Conservation (phyloP, 495 filamentous ascomycete genomes). For the Margaritispora aquatica region DNA sequence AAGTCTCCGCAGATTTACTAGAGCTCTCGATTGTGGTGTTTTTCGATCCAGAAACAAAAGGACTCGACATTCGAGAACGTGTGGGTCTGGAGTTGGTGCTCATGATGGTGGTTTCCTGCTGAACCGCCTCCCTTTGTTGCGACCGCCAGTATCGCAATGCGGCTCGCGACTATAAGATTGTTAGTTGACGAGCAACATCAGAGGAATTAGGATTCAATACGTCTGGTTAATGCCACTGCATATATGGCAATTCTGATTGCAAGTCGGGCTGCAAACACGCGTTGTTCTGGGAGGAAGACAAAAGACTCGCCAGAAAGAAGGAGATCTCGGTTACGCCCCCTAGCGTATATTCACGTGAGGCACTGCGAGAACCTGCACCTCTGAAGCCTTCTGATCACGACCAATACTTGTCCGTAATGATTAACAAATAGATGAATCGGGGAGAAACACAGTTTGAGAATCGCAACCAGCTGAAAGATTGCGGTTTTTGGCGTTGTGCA, state of each 20-base stretch:
- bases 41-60: constrained; percentile 33
- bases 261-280: constrained; percentile 12
- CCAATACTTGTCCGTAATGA: too few relatives aligned
- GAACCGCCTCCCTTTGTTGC: constrained; percentile 18
- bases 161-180: constrained; percentile 3
- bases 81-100: constrained; percentile 10
- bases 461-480: too few relatives aligned
- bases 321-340: neutral
- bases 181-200: constrained; percentile 16
- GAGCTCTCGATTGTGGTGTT: constrained; percentile 18
- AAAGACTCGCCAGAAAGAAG: constrained; percentile 1
- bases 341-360: neutral
- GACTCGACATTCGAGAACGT: constrained; percentile 37
- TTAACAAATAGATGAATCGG: too few relatives aligned
- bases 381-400: too few relatives aligned
- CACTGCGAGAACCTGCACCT: too few relatives aligned
- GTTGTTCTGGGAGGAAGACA: constrained; percentile 7
- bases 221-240: constrained; percentile 14
- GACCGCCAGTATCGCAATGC: constrained; percentile 9
- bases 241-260: constrained; percentile 8
- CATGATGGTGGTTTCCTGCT: constrained; percentile 1
- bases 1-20: constrained; percentile 20
- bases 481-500: neutral
- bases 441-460: too few relatives aligned
- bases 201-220: constrained; percentile 8